Evolutionary conservation across 257 asterid species (phyloP), one percentile per base, ranked within the genome.

Genomic region (Capsicum chinense): DNA sequence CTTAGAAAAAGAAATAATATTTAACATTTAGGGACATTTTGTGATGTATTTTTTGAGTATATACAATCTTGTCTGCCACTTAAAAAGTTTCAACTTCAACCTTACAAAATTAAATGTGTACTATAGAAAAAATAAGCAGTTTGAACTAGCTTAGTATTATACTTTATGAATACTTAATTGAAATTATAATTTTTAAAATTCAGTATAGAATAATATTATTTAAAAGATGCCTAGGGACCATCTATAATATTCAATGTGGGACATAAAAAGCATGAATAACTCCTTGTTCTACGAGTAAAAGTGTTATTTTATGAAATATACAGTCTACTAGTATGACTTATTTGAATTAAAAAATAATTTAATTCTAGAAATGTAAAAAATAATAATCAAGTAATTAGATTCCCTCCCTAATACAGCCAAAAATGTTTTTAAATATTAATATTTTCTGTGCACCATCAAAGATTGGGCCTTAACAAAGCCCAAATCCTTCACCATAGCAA

Each of bases 31-130:
- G 1, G 3, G 6, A 70, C 63, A 56, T 37, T 10, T 39, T 83
- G 13, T n/a, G 42, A 39, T 48, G 39, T 71, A 26, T 26, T 26
- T 26, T 78, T 62, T 78, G 79, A 63, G 10, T 48, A 3, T 39
- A 39, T 39, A 44, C 74, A 69, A 57, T 59, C 76, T 71, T 83
- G 82, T 83, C 85, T 57, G 57, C 70, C 85, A 7, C 19, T 58
- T 10, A 12, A 83, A 54, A 17, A 15, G 54, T 37, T 83, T 71
- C 50, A 39, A 70, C 71, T 12, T 42, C 35, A 12, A 57, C 67
- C 35, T 52, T 50, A 50, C 14, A 52, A 52, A 21, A 13, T 13
- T 76, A 52, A 74, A 69, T 15, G 78, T 59, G 44, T n/a, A 19
- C 13, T 2, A 59, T 56, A 56, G 59, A 13, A 56, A 14, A 56